A percentile compares a stretch with the other conserved stretches of the same genome.
phyloP scores from a whole-genome alignment of 441 rosid species.

The Melastoma candidum region DNA sequence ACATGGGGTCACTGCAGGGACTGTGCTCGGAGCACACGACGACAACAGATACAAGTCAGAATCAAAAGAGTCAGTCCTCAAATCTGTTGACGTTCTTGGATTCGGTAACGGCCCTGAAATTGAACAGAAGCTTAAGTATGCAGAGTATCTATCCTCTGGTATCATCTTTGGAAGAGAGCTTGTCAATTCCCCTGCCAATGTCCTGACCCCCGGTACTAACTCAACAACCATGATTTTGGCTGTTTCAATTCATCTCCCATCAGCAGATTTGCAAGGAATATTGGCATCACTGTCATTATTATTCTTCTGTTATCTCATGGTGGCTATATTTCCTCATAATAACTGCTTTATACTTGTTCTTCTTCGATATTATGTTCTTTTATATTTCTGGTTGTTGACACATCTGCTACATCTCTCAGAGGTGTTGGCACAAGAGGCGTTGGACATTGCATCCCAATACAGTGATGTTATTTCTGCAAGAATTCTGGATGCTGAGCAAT shows the following conservation, averaged over 20 bases:
- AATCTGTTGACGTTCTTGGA: constrained; percentile 77
- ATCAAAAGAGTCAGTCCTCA: constrained; percentile 52
- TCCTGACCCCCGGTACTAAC: constrained; percentile 76
- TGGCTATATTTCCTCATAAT: no score
- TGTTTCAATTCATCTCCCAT: neutral
- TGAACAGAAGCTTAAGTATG: constrained; percentile 71
- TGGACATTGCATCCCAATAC: constrained; percentile 52
- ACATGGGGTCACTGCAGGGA: constrained; percentile 30
- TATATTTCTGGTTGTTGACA: neutral
- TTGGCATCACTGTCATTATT: no score
- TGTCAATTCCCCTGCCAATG: constrained; percentile 85
- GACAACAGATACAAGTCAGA: constrained; percentile 77
- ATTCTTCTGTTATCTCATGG: no score
- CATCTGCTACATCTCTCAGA: constrained; percentile 18
- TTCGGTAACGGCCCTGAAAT: constrained; percentile 70
- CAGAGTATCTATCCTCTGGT: constrained; percentile 54
- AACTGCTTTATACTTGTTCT: no score
- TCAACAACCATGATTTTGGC: neutral
- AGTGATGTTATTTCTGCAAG: constrained; percentile 71
- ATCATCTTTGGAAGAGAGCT: constrained; percentile 71
- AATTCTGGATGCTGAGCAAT: constrained; percentile 61
- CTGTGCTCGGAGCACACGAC: constrained; percentile 61
- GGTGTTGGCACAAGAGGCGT: constrained; percentile 78
- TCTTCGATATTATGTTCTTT: neutral
- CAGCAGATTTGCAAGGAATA: no score